A percentile compares a stretch with the other conserved stretches of the same genome.
These are phyloP conservation scores for Leccinum subtestaceum DNA, from an alignment of 768 basidiomycete species.

Conservation along the genomic window DNA sequence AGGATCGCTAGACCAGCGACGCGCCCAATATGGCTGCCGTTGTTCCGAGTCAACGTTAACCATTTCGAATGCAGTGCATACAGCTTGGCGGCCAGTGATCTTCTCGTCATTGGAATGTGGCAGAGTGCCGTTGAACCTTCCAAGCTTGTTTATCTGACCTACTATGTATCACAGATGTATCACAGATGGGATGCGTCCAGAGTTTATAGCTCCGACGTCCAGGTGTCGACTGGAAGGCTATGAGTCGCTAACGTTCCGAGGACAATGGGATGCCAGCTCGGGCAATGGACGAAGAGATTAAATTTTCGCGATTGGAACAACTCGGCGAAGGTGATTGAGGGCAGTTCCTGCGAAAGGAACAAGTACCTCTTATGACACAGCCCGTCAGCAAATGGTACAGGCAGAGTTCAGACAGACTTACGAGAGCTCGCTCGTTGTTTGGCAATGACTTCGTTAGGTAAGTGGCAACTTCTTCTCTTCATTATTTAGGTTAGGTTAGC, in stretches of 20 bases:
- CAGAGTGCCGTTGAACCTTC: not conserved
- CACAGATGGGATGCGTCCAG: no score
- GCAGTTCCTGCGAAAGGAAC: not conserved
- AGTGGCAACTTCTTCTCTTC: no score
- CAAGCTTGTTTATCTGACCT: not conserved
- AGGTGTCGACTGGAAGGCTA: not conserved
- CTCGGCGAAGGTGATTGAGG: not conserved
- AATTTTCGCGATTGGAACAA: not conserved
- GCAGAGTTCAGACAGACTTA: no score
- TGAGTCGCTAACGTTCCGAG: not conserved
- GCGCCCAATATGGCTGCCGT: not conserved
- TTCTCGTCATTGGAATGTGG: not conserved
- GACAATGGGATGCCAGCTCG: not conserved
- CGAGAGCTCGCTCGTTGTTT: no score
- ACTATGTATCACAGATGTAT: not conserved
- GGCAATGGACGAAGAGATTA: not conserved
- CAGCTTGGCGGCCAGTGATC: not conserved
- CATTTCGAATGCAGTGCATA: not conserved
- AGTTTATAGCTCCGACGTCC: not conserved
- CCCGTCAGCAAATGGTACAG: not conserved
- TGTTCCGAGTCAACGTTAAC: not conserved
- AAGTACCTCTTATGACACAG: no score
- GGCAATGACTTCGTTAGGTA: no score
- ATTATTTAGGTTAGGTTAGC: no score
- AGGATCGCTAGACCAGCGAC: not conserved